Evolutionary conservation across 2,329 filamentous ascomycete genomes (phyloP).

Genomic region (Penicillium vulpinum): DNA sequence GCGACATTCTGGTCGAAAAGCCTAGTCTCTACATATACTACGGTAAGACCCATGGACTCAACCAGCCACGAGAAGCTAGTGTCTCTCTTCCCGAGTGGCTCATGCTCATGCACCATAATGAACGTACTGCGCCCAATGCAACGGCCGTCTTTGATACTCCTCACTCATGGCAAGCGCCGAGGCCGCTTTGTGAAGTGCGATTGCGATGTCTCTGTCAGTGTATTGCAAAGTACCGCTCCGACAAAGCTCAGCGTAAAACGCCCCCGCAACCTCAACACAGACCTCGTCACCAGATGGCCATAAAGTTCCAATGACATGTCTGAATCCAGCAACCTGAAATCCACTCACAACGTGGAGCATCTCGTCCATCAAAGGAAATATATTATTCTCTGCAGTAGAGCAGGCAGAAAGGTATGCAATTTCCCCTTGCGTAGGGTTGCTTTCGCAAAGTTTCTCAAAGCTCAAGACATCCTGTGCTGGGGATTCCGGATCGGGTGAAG

Average conservation of each 20-base stretch:
- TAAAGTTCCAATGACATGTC: slow-evolving; percentile 45
- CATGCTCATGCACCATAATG: neutral
- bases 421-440: neutral
- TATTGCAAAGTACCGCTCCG: neutral
- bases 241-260: slow-evolving; percentile 3
- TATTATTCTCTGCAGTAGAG: slow-evolving; percentile 29
- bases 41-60: no score
- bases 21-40: no score
- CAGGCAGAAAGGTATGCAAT: slow-evolving; percentile 45
- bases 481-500: no score
- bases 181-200: neutral
- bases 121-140: neutral
- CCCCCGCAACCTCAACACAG: slow-evolving; percentile 11
- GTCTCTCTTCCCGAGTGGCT: no score
- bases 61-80: no score
- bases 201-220: neutral
- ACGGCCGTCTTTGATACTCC: neutral
- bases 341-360: slow-evolving; percentile 40
- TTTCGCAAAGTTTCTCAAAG: neutral
- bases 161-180: neutral
- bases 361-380: slow-evolving; percentile 42
- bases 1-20: no score
- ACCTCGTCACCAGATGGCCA: slow-evolving; percentile 41
- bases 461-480: slow-evolving; percentile 19
- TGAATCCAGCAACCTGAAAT: slow-evolving; percentile 44